Evolutionary conservation across 805 yeast genomes (phyloP).

Genomic region (Wickerhamomyces canadensis): DNA sequence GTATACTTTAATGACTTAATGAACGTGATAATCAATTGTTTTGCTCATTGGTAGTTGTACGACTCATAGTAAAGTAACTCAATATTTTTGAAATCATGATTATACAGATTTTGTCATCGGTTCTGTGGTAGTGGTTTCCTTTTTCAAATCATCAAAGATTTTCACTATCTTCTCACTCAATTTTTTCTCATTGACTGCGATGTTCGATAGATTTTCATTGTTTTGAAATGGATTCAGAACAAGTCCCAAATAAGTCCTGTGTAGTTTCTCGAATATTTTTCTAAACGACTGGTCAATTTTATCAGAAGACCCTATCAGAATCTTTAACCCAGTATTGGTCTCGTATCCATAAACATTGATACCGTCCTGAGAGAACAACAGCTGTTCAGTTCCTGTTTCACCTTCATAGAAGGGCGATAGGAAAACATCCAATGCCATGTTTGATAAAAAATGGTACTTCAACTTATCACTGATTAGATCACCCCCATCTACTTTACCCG

Average conservation of each 20-base stretch:
- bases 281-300: constrained; percentile 25
- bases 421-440: constrained; percentile 69
- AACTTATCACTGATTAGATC: too few relatives aligned
- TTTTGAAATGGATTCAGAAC: constrained; percentile 60
- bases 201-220: constrained; percentile 10
- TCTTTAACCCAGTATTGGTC: constrained; percentile 61
- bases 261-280: constrained; percentile 35
- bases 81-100: too few relatives aligned
- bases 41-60: too few relatives aligned
- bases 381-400: constrained; percentile 27
- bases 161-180: constrained; percentile 11
- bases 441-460: constrained; percentile 66
- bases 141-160: constrained; percentile 9
- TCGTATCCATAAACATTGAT: constrained; percentile 64
- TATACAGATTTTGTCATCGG: too few relatives aligned
- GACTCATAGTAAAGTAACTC: too few relatives aligned
- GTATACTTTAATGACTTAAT: too few relatives aligned
- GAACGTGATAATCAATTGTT: too few relatives aligned
- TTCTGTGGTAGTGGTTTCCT: too few relatives aligned
- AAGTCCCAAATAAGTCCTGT: constrained; percentile 47
- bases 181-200: constrained; percentile 22
- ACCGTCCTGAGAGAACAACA: constrained; percentile 63
- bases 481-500: too few relatives aligned
- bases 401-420: constrained; percentile 44
- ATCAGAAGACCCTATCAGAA: constrained; percentile 48